Conservation (phyloP, 1,284 basidiomycete species). For the Pholiota adiposa region DNA sequence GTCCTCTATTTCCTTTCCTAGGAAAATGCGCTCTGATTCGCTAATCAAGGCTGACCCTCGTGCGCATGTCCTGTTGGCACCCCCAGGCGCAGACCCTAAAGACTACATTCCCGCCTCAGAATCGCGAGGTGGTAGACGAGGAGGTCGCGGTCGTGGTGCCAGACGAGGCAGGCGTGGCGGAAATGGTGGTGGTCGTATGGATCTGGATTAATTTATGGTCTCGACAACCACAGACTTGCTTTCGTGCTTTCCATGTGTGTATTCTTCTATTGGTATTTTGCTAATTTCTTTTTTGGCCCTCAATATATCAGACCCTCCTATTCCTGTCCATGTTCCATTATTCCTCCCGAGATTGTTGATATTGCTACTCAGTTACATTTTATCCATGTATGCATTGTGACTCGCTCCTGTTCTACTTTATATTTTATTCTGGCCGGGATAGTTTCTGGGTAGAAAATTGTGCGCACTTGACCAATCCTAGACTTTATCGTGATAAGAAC, state of each 20-base stretch:
- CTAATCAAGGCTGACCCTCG: slow-evolving; percentile 71
- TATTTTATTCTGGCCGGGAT: neutral
- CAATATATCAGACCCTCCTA: slow-evolving; percentile 1
- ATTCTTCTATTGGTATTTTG: slow-evolving; percentile 12
- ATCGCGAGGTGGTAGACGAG: slow-evolving; percentile 42
- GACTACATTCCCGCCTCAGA: slow-evolving; percentile 49
- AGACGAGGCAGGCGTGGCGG: slow-evolving; percentile 38
- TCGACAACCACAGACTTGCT: slow-evolving; percentile 8
- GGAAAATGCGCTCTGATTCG: slow-evolving; percentile 86
- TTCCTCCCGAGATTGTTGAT: neutral
- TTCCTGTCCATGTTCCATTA: slow-evolving; percentile 1
- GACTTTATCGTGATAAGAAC: neutral
- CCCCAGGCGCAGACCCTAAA: slow-evolving; percentile 66
- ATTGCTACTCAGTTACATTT: slow-evolving; percentile 6
- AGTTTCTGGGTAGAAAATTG: neutral
- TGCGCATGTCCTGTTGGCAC: slow-evolving; percentile 70
- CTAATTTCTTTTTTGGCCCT: slow-evolving; percentile 5
- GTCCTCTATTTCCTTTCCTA: slow-evolving; percentile 32
- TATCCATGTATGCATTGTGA: slow-evolving; percentile 8
- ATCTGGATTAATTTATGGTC: slow-evolving; percentile 36
- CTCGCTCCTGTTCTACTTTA: neutral
- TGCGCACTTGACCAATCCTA: neutral
- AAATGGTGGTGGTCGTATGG: slow-evolving; percentile 43
- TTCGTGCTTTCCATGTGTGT: slow-evolving; percentile 11
- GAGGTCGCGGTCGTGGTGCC: slow-evolving; percentile 41